These are phyloP conservation scores for Rhytidhysteron rufulum DNA, from an alignment of 2,329 filamentous ascomycete genomes.

Conservation along the genomic window DNA sequence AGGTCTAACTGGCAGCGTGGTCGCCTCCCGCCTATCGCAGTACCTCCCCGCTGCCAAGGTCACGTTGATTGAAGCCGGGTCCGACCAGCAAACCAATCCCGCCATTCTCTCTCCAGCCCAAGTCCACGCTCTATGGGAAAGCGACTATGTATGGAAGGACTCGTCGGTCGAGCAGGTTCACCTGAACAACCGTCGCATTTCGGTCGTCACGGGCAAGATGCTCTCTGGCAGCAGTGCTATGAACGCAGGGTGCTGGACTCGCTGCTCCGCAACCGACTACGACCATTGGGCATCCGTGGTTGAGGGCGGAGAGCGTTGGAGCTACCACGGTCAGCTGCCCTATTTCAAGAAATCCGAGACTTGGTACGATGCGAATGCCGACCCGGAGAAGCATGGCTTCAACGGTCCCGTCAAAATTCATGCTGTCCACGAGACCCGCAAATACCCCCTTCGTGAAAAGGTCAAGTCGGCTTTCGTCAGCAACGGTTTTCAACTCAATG, in stretches of 20 bases:
- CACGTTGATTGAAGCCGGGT: slow-evolving; percentile 14
- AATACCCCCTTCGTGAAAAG: slow-evolving; percentile 2
- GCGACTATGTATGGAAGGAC: slow-evolving; percentile 13
- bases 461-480: background rate
- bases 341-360: slow-evolving; percentile 4
- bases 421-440: background rate
- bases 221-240: slow-evolving; percentile 8
- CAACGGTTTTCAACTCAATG: background rate
- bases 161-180: slow-evolving; percentile 8
- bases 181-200: slow-evolving; percentile 2
- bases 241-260: slow-evolving; percentile 3
- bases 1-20: slow-evolving; percentile 31
- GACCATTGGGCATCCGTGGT: slow-evolving; percentile 3
- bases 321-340: slow-evolving; percentile 1
- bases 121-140: slow-evolving; percentile 3
- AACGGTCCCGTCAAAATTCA: slow-evolving; percentile 1
- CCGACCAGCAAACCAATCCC: slow-evolving; percentile 10
- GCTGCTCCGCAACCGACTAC: slow-evolving; percentile 1
- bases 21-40: slow-evolving; percentile 24
- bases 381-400: slow-evolving; percentile 3
- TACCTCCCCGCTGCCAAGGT: slow-evolving; percentile 7
- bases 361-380: background rate
- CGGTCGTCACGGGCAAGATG: slow-evolving; percentile 4
- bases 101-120: slow-evolving; percentile 10
- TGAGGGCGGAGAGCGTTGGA: slow-evolving; percentile 3